Percentiles rank a stretch among this genome's conserved stretches.
phyloP scores from a whole-genome alignment of 257 asterid genomes.

The Nicotiana knightiana region DNA sequence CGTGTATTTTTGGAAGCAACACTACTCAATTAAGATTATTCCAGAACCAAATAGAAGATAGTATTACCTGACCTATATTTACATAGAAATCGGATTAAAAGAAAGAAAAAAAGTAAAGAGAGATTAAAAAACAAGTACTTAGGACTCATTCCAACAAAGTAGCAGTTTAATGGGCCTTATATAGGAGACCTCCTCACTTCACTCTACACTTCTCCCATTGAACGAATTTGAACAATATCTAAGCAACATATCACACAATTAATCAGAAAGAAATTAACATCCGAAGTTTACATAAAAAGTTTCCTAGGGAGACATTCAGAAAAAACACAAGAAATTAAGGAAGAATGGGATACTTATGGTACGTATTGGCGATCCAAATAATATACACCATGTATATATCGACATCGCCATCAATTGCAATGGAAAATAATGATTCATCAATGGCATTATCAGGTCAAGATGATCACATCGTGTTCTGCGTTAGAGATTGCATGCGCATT shows the following conservation, averaged over 20 bases:
- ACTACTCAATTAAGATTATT: too few relatives aligned
- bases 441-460: rapidly evolving
- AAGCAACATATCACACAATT: background rate
- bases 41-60: background rate
- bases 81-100: background rate
- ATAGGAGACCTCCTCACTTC: slow-evolving; percentile 1
- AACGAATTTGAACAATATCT: background rate
- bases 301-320: background rate
- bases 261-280: background rate
- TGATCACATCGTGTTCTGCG: background rate
- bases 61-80: too few relatives aligned
- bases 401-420: background rate
- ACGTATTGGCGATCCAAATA: background rate
- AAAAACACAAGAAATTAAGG: background rate
- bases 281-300: background rate
- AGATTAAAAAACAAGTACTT: background rate
- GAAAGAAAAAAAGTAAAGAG: background rate
- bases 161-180: background rate
- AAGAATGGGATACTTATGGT: background rate
- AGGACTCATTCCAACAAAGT: background rate
- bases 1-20: too few relatives aligned
- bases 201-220: background rate
- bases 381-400: background rate
- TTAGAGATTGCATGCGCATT: slow-evolving; percentile 17
- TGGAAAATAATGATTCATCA: background rate